Percentiles rank a stretch among this genome's conserved stretches.
Conservation (phyloP, 257 asterid genomes). For the Phtheirospermum japonicum region DNA sequence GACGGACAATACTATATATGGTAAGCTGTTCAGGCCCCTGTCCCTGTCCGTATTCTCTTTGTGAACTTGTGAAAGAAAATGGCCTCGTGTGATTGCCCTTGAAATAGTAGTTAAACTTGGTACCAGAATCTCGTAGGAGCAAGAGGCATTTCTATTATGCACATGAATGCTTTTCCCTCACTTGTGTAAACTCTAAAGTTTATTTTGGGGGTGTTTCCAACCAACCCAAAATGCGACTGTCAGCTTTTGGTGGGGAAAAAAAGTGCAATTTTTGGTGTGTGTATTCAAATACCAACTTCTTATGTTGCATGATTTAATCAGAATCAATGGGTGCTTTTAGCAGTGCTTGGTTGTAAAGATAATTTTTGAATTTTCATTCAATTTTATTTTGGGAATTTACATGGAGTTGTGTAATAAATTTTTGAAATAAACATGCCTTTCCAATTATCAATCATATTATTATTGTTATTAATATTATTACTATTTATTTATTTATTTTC, state of each 20-base stretch:
- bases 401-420: too few species aligned
- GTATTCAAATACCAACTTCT: not conserved
- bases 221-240: not conserved
- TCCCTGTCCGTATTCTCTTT: not conserved
- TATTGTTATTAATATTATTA: too few species aligned
- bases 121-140: not conserved
- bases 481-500: too few species aligned
- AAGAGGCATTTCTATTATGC: not conserved
- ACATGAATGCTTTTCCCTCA: too few species aligned
- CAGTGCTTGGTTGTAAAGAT: too few species aligned
- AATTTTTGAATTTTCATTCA: too few species aligned
- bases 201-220: not conserved
- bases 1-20: conserved; percentile 72
- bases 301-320: not conserved
- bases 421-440: too few species aligned
- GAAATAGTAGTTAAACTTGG: not conserved
- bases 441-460: too few species aligned
- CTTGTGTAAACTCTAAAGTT: not conserved
- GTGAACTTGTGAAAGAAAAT: not conserved
- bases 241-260: not conserved
- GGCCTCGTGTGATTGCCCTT: not conserved
- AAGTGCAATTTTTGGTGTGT: not conserved
- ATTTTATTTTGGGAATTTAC: too few species aligned
- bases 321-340: not conserved
- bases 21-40: conserved; percentile 37